Percentiles rank a stretch among this genome's conserved stretches.
Conservation (phyloP, 345 rosid genomes). For the Brassica carinata region DNA sequence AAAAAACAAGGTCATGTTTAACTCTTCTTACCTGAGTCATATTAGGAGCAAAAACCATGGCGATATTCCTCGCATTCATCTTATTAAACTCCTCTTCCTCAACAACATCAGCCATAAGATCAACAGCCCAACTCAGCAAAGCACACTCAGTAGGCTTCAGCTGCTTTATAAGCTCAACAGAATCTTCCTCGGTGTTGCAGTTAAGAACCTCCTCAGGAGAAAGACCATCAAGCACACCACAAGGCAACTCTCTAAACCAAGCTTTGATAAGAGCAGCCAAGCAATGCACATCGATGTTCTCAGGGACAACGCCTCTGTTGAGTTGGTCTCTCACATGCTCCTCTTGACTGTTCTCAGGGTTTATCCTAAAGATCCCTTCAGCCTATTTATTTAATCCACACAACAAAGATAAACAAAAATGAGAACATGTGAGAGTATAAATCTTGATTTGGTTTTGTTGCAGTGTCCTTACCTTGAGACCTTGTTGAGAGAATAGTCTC, state of each 20-base stretch:
- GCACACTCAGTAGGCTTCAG: constrained; percentile 88
- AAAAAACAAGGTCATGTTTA: neutral
- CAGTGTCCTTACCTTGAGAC: constrained; percentile 64
- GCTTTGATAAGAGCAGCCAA: constrained; percentile 95
- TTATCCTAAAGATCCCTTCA: constrained; percentile 94
- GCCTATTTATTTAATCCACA: constrained; percentile 49
- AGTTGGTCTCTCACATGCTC: constrained; percentile 89
- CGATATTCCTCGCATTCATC: constrained; percentile 95
- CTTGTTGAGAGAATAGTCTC: constrained; percentile 69
- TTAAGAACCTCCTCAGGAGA: constrained; percentile 90
- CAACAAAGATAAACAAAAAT: neutral
- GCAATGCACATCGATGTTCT: constrained; percentile 85
- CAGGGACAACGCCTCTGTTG: constrained; percentile 86
- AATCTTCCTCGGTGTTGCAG: constrained; percentile 80
- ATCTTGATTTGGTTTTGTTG: neutral
- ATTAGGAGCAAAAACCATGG: constrained; percentile 94
- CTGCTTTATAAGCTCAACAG: constrained; percentile 69
- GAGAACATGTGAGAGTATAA: neutral
- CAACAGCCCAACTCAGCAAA: constrained; percentile 84
- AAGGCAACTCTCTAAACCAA: constrained; percentile 97
- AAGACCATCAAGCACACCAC: constrained; percentile 90
- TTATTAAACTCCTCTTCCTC: constrained; percentile 88
- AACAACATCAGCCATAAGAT: constrained; percentile 95
- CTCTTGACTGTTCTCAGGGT: constrained; percentile 94
- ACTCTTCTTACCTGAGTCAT: constrained; percentile 76